Percentiles rank a stretch among this genome's conserved stretches.
These are phyloP conservation scores for Linaria vulgaris DNA, from an alignment of 257 asterid genomes.

Conservation along the genomic window DNA sequence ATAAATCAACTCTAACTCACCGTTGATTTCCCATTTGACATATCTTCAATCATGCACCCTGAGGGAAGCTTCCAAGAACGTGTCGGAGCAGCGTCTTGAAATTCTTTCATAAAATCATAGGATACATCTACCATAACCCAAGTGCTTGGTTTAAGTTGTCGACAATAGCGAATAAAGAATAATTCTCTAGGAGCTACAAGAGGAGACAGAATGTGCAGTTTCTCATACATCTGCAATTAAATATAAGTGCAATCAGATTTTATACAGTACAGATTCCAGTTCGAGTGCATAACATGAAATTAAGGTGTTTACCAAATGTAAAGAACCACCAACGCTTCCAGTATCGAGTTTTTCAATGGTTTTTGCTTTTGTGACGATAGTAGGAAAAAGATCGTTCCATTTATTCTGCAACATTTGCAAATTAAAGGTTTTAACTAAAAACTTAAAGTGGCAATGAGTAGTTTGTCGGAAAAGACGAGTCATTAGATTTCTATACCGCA, in stretches of 20 bases:
- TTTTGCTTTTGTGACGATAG: constrained; percentile 50
- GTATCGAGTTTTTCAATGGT: constrained; percentile 49
- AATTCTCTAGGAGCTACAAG: constrained; percentile 74
- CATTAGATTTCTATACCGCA: constrained; percentile 36
- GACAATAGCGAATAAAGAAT: constrained; percentile 52
- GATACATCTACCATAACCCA: constrained; percentile 71
- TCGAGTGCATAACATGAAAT: neutral
- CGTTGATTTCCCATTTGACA: constrained; percentile 51
- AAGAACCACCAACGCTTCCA: constrained; percentile 43
- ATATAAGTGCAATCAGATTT: neutral
- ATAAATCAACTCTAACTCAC: constrained; percentile 31
- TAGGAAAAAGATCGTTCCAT: constrained; percentile 63
- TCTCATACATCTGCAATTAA: constrained; percentile 56
- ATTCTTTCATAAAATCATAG: constrained; percentile 41
- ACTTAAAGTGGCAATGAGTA: neutral
- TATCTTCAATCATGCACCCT: constrained; percentile 66
- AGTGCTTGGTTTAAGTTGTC: constrained; percentile 44
- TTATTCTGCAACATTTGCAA: constrained; percentile 41
- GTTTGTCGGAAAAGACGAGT: neutral
- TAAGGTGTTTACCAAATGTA: constrained; percentile 44
- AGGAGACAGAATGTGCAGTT: constrained; percentile 65
- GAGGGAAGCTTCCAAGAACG: constrained; percentile 70
- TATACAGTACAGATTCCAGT: too few relatives aligned
- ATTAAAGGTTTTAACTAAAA: neutral
- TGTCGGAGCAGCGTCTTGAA: constrained; percentile 38